Percentiles rank a stretch among this genome's conserved stretches.
Conservation (phyloP, 768 basidiomycete genomes). For the Ephemerocybe angulata region DNA sequence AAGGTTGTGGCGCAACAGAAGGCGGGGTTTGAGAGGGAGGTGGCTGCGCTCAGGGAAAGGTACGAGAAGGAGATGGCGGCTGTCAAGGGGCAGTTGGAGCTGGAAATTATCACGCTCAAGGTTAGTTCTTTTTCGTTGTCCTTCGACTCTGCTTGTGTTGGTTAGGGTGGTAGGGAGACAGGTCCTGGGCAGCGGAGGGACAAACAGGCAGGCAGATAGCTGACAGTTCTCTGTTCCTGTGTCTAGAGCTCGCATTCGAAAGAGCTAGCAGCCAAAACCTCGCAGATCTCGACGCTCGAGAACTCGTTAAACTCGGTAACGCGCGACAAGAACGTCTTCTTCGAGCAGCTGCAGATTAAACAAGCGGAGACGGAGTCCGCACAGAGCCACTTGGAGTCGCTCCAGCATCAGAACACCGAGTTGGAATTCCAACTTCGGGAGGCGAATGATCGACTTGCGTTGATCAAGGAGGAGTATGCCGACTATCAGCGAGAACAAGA, state of each 20-base stretch:
- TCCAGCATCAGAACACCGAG: constrained; percentile 79
- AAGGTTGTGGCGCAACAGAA: constrained; percentile 55
- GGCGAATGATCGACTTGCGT: constrained; percentile 61
- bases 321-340: constrained; percentile 73
- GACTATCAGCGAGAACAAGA: constrained; percentile 63
- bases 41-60: constrained; percentile 54
- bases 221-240: too few relatives aligned
- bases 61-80: constrained; percentile 71
- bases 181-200: too few relatives aligned
- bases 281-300: constrained; percentile 69
- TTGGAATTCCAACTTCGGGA: constrained; percentile 85
- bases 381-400: constrained; percentile 66
- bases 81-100: constrained; percentile 68
- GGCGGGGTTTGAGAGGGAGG: constrained; percentile 70
- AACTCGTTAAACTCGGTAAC: constrained; percentile 63
- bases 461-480: constrained; percentile 68
- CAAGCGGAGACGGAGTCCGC: constrained; percentile 90
- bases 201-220: too few relatives aligned
- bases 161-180: too few relatives aligned
- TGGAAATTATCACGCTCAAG: constrained; percentile 72
- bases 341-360: constrained; percentile 81
- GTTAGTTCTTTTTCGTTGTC: constrained; percentile 33
- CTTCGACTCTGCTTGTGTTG: neutral
- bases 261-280: constrained; percentile 57
- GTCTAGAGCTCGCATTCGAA: constrained; percentile 62